Conservation (phyloP, 2,329 filamentous ascomycete genomes). For the Epichloe typhina region DNA sequence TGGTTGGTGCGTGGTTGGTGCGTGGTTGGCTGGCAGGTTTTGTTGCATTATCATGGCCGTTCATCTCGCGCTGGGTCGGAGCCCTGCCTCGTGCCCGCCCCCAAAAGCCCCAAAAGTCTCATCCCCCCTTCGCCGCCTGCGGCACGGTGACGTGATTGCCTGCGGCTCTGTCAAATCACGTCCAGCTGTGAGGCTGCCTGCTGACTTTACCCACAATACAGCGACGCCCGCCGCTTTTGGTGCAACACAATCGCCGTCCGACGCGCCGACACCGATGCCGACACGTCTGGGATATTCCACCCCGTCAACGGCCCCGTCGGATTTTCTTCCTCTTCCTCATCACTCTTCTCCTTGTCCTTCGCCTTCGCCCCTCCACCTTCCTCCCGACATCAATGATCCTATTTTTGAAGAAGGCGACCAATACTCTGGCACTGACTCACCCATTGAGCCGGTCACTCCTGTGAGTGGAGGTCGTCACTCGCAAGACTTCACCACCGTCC, state of each 20-base stretch:
- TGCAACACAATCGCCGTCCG: constrained; percentile 3
- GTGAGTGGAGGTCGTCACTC: constrained; percentile 44
- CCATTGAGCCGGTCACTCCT: constrained; percentile 48
- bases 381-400: constrained; percentile 36
- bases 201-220: constrained; percentile 9
- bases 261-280: constrained; percentile 5
- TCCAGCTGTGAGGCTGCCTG: constrained; percentile 2
- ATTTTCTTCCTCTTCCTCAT: background rate
- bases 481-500: constrained; percentile 36
- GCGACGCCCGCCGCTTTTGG: constrained; percentile 1
- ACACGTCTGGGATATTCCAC: constrained; percentile 4
- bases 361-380: constrained; percentile 27
- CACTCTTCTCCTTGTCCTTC: constrained; percentile 19
- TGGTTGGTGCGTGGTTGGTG: background rate
- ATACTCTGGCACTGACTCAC: constrained; percentile 44
- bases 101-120: background rate
- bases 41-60: background rate
- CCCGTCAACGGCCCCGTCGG: constrained; percentile 4
- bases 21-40: background rate
- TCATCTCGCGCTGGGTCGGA: background rate
- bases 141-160: constrained; percentile 9
- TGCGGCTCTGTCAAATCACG: constrained; percentile 3
- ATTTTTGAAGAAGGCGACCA: constrained; percentile 43
- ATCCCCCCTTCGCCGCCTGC: constrained; percentile 3
- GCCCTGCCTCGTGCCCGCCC: constrained; percentile 5